Evolutionary conservation across 106 monocot species (phyloP), one percentile per base, ranked within the genome.

Genomic region (Amphibolis antarctica): DNA sequence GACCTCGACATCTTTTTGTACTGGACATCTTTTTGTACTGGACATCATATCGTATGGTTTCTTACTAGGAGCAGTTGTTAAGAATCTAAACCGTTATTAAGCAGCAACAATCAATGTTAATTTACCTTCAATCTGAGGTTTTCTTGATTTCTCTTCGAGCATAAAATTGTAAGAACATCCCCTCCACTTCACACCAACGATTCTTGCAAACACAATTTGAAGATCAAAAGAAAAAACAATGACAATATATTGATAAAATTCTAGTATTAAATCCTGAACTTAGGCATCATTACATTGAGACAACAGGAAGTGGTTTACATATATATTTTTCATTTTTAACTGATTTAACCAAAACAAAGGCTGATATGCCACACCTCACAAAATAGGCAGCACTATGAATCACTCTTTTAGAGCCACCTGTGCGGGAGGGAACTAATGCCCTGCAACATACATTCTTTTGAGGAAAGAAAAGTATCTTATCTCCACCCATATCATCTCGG

Each of bases 121-220:
- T 64, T 76, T 76, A 76, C 76, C 76, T 76, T 60, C 22, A 4
- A 19, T 24, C 14, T 19, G 46, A 28, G 28, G 24, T 28, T 64
- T 20, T 53, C 5, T 25, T 20, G 25, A 44, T 44, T 52, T 61
- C 60, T 59, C 71, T 61, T 20, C 53, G 30, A 48, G 48, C 30
- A 53, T 27, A 50, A 28, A 75, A 68, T 54, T 67, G 59, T 57
- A 79, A 74, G 42, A 62, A 46, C 21, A n/a, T 62, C 61, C 69
- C 63, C 46, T 78, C 76, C 57, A 19, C 81, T 80, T 78, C 72
- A 65, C 53, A 71, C 77, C 77, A 48, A 42, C 44, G 76, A 58
- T 77, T 92, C 83, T 92, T 86, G 86, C 92, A 92, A 86, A 82
- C 69, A 92, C 80, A 92, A 74, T 74, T 50, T 59, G 69, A 81